Base-by-base conservation (phyloP, 2,329 filamentous ascomycete species). In the Penicillium sp. region DNA sequence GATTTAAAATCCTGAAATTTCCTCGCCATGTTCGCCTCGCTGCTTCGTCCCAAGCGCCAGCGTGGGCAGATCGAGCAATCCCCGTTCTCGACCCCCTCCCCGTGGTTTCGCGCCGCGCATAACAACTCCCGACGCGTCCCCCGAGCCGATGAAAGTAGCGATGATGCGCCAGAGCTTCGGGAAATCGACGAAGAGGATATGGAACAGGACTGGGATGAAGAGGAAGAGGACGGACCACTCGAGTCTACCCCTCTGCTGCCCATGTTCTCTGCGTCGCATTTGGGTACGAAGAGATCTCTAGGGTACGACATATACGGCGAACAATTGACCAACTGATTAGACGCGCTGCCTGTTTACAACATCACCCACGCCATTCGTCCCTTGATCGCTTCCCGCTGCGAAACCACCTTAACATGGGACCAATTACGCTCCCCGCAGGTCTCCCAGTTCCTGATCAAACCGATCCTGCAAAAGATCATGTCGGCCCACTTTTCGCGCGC, bases 361-460 rank as follows among this genome's bases (percentile, higher is more conserved):
- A 86, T 96, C 65, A 96, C 93, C 29, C 93, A 97, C 75, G 86
- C 90, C 33, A 93, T 97, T 62, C 89, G 93, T 64, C 86, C 92
- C 53, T 83, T 97, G 56, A 87, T 97, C 59, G 85, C 90, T 64
- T 83, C 90, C 58, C 87, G 90, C 70, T 96, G 91, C 75, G 93
- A 97, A 78, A 97, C 93, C 1, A 93, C 91, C 0, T 79, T 97
- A 50, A 89, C 91, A 17, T 97, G 93, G 93, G 93, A 97, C 63
- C 93, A 97, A 74, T 81, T 97, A 61, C 86, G 93, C 62, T 96
- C 92, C n/a, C 93, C 93, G 3, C 93, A 97, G 73, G 89, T 97
- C 56, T 96, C 92, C 17, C 93, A 96, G 71, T 97, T 97, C 73
- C 83, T 97, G 36, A 85, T 97, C 71, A 97, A 97, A 79, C 93